Evolutionary conservation across 805 yeast species (phyloP).

Genomic region (Candida boidinii): DNA sequence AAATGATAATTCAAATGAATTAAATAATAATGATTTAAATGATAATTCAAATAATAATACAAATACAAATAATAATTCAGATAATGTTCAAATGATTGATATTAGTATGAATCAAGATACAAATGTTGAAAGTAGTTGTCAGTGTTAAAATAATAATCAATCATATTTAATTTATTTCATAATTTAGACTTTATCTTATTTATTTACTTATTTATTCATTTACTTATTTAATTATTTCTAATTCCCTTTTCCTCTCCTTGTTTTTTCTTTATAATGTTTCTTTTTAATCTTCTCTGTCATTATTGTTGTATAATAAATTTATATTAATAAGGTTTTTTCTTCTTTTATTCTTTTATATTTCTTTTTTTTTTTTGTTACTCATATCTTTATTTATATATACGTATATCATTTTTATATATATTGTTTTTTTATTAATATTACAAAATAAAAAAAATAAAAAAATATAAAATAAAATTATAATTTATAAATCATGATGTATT

Average conservation of each 20-base stretch:
- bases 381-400: background rate
- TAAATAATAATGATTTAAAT: conserved; percentile 16
- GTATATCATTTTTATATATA: background rate
- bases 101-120: conserved; percentile 27
- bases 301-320: background rate
- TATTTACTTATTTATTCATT: background rate
- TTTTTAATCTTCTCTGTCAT: no score
- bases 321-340: background rate
- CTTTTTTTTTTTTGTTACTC: no score
- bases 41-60: conserved; percentile 10
- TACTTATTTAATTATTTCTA: background rate
- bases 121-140: conserved; percentile 29
- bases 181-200: background rate
- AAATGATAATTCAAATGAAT: conserved; percentile 23
- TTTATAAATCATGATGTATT: no score
- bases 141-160: conserved; percentile 26
- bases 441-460: conserved; percentile 1
- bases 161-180: background rate
- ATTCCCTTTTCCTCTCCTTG: no score
- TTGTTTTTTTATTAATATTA: background rate
- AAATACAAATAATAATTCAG: conserved; percentile 9
- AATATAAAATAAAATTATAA: background rate
- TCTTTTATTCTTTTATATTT: no score
- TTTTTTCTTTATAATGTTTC: no score
- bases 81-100: conserved; percentile 33